phyloP scores from a whole-genome alignment of 257 asterid genomes.

The Plantago elongata region DNA sequence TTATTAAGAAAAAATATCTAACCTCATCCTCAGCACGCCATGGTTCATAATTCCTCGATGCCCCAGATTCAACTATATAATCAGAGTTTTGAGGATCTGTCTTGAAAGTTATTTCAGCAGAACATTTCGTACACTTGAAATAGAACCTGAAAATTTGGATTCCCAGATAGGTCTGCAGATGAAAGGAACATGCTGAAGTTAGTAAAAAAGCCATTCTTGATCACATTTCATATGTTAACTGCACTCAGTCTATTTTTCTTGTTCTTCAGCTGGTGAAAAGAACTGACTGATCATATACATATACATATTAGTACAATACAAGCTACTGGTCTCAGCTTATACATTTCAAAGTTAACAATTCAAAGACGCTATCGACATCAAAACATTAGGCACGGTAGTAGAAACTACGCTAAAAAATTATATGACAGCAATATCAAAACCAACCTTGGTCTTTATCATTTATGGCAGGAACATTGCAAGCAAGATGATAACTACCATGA shows the following conservation, averaged over 20 bases:
- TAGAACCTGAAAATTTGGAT: conserved; percentile 85
- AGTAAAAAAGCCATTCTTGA: not conserved
- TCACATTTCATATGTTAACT: not conserved
- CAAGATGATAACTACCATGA: too few species aligned
- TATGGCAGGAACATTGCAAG: too few species aligned
- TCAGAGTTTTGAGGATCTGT: conserved; percentile 93
- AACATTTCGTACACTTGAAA: conserved; percentile 82
- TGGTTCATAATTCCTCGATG: conserved; percentile 77
- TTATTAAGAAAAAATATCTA: not conserved
- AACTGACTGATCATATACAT: not conserved
- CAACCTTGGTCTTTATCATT: too few species aligned
- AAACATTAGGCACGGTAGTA: too few species aligned
- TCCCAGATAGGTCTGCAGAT: conserved; percentile 74
- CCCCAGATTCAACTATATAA: conserved; percentile 81
- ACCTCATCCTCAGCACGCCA: conserved; percentile 95
- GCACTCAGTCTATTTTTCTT: not conserved
- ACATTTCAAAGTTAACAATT: not conserved
- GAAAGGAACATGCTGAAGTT: conserved; percentile 13
- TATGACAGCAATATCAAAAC: too few species aligned
- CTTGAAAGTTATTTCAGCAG: conserved; percentile 79
- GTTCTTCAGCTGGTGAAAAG: not conserved
- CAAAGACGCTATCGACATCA: too few species aligned
- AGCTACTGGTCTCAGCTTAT: not conserved
- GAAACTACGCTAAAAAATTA: too few species aligned
- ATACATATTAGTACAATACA: not conserved